Evolutionary conservation across 805 yeast species (phyloP).

Genomic region (Ogataea populi-albae): DNA sequence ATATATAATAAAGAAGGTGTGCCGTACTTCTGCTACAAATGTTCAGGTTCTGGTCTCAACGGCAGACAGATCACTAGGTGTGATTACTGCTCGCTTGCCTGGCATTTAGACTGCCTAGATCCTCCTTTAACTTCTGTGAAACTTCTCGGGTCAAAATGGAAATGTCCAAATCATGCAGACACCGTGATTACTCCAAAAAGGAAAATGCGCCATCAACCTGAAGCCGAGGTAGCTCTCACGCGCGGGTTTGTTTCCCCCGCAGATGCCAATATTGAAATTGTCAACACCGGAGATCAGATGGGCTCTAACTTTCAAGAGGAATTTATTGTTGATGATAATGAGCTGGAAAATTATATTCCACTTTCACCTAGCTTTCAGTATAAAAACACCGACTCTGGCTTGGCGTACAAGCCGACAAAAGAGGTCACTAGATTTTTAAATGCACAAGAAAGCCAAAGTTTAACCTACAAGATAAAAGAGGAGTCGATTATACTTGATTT

Average conservation of each 20-base stretch:
- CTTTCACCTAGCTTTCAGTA: constrained; percentile 37
- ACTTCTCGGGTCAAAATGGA: constrained; percentile 78
- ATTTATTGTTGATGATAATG: constrained; percentile 19
- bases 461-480: constrained; percentile 66
- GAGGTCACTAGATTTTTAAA: constrained; percentile 21
- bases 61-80: constrained; percentile 64
- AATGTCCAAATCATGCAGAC: constrained; percentile 83
- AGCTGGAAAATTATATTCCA: constrained; percentile 26
- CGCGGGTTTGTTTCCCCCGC: constrained; percentile 45
- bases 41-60: constrained; percentile 66
- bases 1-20: constrained; percentile 62
- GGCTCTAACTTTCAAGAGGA: constrained; percentile 6
- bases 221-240: constrained; percentile 52
- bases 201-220: constrained; percentile 48
- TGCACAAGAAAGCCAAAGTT: constrained; percentile 23
- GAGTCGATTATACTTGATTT: constrained; percentile 68
- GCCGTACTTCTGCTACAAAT: constrained; percentile 69
- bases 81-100: constrained; percentile 76
- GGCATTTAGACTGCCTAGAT: constrained; percentile 87
- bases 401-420: constrained; percentile 26
- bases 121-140: constrained; percentile 74
- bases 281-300: constrained; percentile 40
- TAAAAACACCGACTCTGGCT: constrained; percentile 33
- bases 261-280: constrained; percentile 52
- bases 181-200: constrained; percentile 45